These are phyloP conservation scores for Erythrophleum ivorense DNA, from an alignment of 331 rosid genomes.

Conservation along the genomic window DNA sequence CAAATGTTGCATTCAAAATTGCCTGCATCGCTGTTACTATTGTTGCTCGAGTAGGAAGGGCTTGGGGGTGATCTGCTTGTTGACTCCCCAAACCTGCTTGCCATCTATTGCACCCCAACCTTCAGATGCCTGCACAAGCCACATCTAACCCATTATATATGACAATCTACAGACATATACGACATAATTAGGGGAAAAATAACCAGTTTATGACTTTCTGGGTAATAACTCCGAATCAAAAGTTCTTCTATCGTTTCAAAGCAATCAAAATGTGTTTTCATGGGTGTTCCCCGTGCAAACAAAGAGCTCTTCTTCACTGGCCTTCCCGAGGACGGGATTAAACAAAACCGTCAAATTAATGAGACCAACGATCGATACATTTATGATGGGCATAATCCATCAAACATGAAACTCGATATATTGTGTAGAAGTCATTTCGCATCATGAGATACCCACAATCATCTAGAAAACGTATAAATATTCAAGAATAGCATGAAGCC, in stretches of 20 bases:
- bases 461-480: background rate
- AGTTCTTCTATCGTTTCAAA: background rate
- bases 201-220: background rate
- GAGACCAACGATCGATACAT: background rate
- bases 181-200: background rate
- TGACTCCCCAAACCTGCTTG: conserved; percentile 68
- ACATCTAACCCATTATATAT: conserved; percentile 1
- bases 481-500: background rate
- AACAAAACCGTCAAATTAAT: background rate
- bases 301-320: background rate
- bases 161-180: background rate
- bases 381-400: background rate
- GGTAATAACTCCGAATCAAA: background rate
- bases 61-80: conserved; percentile 61
- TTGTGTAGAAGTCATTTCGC: background rate
- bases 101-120: conserved; percentile 51
- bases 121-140: conserved; percentile 42
- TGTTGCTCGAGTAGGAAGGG: conserved; percentile 55
- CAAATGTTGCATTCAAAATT: conserved; percentile 86
- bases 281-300: background rate
- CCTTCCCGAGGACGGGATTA: background rate
- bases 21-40: conserved; percentile 58
- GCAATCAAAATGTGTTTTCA: background rate
- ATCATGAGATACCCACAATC: background rate
- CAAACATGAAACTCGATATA: conserved; percentile 7